Conservation (phyloP, 2,329 filamentous ascomycete genomes). For the Coniochaeta hoffmannii region DNA sequence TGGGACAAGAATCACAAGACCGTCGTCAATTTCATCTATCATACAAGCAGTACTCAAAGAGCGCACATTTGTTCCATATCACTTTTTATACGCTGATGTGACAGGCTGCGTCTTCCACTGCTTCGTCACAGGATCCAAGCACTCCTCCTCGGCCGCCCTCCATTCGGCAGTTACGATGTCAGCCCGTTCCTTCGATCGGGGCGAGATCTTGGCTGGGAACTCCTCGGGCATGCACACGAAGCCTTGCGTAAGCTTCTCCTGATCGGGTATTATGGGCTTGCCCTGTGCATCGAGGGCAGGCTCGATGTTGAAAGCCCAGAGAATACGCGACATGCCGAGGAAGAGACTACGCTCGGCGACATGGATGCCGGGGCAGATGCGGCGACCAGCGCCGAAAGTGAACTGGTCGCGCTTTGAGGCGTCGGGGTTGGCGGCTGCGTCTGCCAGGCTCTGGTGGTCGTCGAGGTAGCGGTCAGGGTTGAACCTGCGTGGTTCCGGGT, state of each 20-base stretch:
- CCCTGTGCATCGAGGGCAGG: conserved; percentile 20
- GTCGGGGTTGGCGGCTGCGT: conserved; percentile 21
- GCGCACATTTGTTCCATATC: neutral
- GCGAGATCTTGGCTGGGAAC: conserved; percentile 26
- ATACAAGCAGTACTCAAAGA: too few relatives aligned
- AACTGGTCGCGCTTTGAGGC: conserved; percentile 40
- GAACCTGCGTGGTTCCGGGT: conserved; percentile 32
- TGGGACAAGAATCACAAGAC: too few relatives aligned
- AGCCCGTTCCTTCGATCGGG: conserved; percentile 22
- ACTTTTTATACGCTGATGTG: conserved; percentile 3
- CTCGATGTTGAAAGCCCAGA: conserved; percentile 34
- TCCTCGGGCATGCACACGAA: conserved; percentile 35
- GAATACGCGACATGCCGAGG: conserved; percentile 36
- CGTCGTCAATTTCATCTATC: too few relatives aligned
- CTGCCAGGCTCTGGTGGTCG: conserved; percentile 15
- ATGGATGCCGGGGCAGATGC: conserved; percentile 51
- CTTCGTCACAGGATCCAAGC: conserved; percentile 15
- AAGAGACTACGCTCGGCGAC: conserved; percentile 42
- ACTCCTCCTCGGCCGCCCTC: conserved; percentile 14
- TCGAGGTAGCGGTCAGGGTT: conserved; percentile 30
- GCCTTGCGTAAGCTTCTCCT: conserved; percentile 30
- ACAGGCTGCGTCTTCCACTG: conserved; percentile 15
- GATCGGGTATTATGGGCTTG: conserved; percentile 26
- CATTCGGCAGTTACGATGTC: conserved; percentile 17
- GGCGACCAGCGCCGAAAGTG: conserved; percentile 46